phyloP scores from a whole-genome alignment of 805 yeast species.

The Wickerhamomyces chambardii region DNA sequence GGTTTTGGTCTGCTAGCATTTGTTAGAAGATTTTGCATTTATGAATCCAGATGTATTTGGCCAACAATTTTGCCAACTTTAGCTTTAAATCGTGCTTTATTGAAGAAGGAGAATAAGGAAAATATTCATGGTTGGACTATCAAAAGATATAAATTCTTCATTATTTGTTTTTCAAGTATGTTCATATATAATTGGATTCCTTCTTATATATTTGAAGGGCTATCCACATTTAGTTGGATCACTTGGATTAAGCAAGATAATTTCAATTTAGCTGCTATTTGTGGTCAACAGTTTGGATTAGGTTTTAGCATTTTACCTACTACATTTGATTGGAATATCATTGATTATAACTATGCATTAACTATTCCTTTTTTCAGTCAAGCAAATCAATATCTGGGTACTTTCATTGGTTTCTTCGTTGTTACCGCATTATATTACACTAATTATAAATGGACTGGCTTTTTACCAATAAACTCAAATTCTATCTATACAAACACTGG shows the following conservation, averaged over 20 bases:
- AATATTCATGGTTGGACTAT: conserved; percentile 24
- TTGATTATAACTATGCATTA: conserved; percentile 25
- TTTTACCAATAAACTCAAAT: conserved; percentile 38
- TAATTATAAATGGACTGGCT: conserved; percentile 29
- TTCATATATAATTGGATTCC: conserved; percentile 39
- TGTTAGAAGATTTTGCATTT: conserved; percentile 47
- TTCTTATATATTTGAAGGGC: conserved; percentile 29
- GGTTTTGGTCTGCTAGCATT: conserved; percentile 65
- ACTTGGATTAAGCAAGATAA: conserved; percentile 48
- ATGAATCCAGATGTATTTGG: conserved; percentile 46
- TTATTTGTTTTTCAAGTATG: conserved; percentile 21
- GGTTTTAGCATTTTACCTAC: conserved; percentile 47
- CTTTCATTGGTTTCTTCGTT: conserved; percentile 21
- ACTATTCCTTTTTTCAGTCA: conserved; percentile 33
- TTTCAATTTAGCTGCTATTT: conserved; percentile 35
- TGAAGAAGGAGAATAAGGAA: conserved; percentile 25
- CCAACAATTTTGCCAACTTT: conserved; percentile 39
- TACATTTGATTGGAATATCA: conserved; percentile 40
- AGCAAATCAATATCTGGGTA: conserved; percentile 24
- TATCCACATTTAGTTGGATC: conserved; percentile 43
- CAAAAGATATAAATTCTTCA: conserved; percentile 24
- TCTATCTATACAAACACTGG: conserved; percentile 44
- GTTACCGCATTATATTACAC: conserved; percentile 29
- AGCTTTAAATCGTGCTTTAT: conserved; percentile 38
- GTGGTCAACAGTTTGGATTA: conserved; percentile 36